phyloP scores from a whole-genome alignment of 192 early-diverging fungal species.

The Coemansia sp. region DNA sequence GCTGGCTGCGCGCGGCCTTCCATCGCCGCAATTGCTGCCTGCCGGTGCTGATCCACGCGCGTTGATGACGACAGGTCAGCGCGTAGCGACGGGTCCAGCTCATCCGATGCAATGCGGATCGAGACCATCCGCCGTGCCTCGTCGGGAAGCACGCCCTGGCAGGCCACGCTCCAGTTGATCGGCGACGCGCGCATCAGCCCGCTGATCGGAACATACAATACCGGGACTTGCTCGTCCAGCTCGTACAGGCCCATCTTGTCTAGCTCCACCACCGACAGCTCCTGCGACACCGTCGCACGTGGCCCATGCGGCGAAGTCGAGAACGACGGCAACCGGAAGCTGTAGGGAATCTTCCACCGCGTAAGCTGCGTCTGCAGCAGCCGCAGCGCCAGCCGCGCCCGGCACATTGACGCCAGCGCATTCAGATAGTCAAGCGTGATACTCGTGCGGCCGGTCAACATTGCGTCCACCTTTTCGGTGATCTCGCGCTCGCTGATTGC shows the following conservation, averaged over 20 bases:
- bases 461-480: conserved; percentile 31
- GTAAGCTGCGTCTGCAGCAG: conserved; percentile 46
- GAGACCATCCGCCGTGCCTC: conserved; percentile 49
- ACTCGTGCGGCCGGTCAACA: conserved; percentile 43
- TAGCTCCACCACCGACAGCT: conserved; percentile 45
- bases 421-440: conserved; percentile 49
- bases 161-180: conserved; percentile 47
- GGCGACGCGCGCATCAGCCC: conserved; percentile 49
- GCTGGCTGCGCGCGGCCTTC: conserved; percentile 9
- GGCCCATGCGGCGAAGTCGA: conserved; percentile 49
- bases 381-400: conserved; percentile 44
- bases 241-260: conserved; percentile 48
- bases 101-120: conserved; percentile 45
- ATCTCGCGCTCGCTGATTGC: conserved; percentile 17
- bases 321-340: conserved; percentile 47
- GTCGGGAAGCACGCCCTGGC: conserved; percentile 34
- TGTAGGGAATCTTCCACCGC: conserved; percentile 39
- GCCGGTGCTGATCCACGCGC: conserved; percentile 36
- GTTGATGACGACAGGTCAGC: conserved; percentile 37
- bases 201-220: conserved; percentile 37
- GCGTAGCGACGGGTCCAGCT: conserved; percentile 41
- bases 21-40: conserved; percentile 31
- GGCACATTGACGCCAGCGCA: conserved; percentile 38
- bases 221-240: conserved; percentile 50
- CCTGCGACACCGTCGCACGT: conserved; percentile 43